Conservation (phyloP, 169 alveolate species). For the Nephromyces sp. region DNA sequence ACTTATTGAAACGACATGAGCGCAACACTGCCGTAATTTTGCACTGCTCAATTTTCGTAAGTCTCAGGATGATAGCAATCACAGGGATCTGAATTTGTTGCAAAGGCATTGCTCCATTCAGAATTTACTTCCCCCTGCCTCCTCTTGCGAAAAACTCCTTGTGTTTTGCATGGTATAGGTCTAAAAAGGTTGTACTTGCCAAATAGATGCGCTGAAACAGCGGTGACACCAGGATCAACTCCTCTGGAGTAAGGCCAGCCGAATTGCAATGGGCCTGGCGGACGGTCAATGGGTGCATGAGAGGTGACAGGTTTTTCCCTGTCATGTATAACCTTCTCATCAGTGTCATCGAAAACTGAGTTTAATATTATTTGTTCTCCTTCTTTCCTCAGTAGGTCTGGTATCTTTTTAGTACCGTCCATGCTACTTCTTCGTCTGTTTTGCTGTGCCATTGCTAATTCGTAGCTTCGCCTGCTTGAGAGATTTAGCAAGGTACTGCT, state of each 20-base stretch:
- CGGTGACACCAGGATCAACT: slow-evolving; percentile 48
- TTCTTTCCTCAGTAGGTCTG: too few species aligned
- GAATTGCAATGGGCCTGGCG: slow-evolving; percentile 27
- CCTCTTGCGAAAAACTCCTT: slow-evolving; percentile 51
- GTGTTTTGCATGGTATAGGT: slow-evolving; percentile 33
- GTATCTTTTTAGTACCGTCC: too few species aligned
- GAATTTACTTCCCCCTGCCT: slow-evolving; percentile 56
- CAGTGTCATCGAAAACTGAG: too few species aligned
- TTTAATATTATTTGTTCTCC: too few species aligned
- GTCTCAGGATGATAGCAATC: slow-evolving; percentile 40
- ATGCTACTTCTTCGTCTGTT: too few species aligned
- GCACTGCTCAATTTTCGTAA: too few species aligned
- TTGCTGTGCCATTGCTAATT: too few species aligned
- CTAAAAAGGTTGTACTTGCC: slow-evolving; percentile 39
- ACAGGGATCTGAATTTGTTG: slow-evolving; percentile 46
- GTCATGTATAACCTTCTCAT: neutral
- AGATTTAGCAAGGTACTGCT: too few species aligned
- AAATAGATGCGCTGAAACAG: slow-evolving; percentile 47
- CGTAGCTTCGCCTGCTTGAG: too few species aligned
- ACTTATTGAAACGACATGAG: too few species aligned
- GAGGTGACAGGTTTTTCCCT: neutral
- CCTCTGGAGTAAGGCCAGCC: slow-evolving; percentile 31
- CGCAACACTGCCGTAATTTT: too few species aligned
- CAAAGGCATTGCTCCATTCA: slow-evolving; percentile 72
- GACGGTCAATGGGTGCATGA: slow-evolving; percentile 7